These are phyloP conservation scores for Angomonas deanei DNA, from an alignment of 208 protist species.

Conservation along the genomic window DNA sequence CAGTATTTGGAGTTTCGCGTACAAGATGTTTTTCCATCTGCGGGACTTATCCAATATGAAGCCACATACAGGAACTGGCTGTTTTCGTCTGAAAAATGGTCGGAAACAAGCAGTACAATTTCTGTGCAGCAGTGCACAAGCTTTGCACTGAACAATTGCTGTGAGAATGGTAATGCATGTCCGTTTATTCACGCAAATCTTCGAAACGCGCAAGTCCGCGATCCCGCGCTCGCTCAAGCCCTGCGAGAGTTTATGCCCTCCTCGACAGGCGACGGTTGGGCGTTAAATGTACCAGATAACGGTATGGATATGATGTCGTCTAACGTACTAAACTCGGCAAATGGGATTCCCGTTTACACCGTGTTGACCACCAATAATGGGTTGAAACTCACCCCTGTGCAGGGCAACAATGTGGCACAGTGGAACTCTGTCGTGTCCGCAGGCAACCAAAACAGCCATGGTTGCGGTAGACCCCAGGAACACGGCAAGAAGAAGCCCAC, in stretches of 20 bases:
- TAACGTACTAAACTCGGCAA: no score
- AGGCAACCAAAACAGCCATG: not conserved
- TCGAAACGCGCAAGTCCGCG: constrained; percentile 32
- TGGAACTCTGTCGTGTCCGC: not conserved
- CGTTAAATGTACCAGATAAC: not conserved
- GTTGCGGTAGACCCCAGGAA: not conserved
- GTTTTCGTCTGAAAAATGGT: constrained; percentile 26
- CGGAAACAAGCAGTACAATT: constrained; percentile 13
- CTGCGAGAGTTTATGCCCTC: constrained; percentile 32
- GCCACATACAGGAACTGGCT: constrained; percentile 43
- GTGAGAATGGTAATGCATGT: constrained; percentile 24
- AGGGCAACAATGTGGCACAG: not conserved
- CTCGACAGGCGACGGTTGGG: not conserved
- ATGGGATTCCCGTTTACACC: not conserved
- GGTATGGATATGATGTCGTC: no score
- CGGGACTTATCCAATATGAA: constrained; percentile 38
- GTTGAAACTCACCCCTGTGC: not conserved
- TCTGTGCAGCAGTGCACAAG: constrained; percentile 28
- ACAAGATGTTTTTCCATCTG: constrained; percentile 28
- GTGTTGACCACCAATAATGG: not conserved
- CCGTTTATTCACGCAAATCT: constrained; percentile 35
- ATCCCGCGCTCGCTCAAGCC: constrained; percentile 28
- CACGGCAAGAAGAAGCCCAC: not conserved
- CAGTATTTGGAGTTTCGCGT: constrained; percentile 58
- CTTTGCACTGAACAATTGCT: constrained; percentile 30